These are phyloP conservation scores for Aspergillus proliferans DNA, from an alignment of 2,329 filamentous ascomycete species.

Conservation along the genomic window DNA sequence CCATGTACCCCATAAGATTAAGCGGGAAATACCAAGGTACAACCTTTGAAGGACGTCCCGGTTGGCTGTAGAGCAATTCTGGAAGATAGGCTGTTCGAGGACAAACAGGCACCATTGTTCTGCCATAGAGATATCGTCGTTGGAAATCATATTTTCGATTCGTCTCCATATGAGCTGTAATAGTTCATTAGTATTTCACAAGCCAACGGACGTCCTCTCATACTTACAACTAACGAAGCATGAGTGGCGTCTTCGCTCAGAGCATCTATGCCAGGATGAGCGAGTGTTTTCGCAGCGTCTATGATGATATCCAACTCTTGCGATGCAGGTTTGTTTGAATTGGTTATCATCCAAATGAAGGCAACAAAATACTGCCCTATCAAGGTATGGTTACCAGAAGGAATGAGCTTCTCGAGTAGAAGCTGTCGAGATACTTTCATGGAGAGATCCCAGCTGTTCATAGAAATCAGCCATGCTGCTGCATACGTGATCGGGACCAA, in stretches of 20 bases:
- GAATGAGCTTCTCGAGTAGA: conserved; percentile 51
- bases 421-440: conserved; percentile 56
- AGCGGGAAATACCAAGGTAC: background rate
- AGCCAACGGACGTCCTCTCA: background rate
- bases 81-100: conserved; percentile 58
- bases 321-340: conserved; percentile 29
- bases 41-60: conserved; percentile 63
- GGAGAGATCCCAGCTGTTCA: conserved; percentile 31
- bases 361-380: conserved; percentile 64
- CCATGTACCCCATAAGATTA: background rate
- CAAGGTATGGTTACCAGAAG: conserved; percentile 50
- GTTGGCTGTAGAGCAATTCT: conserved; percentile 59
- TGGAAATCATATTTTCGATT: conserved; percentile 54
- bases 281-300: conserved; percentile 26
- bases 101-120: conserved; percentile 68
- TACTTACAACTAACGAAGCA: conserved; percentile 36
- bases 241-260: conserved; percentile 57
- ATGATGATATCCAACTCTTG: conserved; percentile 28
- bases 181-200: background rate
- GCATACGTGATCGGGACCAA: background rate
- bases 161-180: conserved; percentile 72
- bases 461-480: background rate
- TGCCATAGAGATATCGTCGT: conserved; percentile 49
- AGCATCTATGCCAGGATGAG: conserved; percentile 39
- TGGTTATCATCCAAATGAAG: conserved; percentile 59